Conservation (phyloP, 106 monocot species). For the Dendrobium nobile region DNA sequence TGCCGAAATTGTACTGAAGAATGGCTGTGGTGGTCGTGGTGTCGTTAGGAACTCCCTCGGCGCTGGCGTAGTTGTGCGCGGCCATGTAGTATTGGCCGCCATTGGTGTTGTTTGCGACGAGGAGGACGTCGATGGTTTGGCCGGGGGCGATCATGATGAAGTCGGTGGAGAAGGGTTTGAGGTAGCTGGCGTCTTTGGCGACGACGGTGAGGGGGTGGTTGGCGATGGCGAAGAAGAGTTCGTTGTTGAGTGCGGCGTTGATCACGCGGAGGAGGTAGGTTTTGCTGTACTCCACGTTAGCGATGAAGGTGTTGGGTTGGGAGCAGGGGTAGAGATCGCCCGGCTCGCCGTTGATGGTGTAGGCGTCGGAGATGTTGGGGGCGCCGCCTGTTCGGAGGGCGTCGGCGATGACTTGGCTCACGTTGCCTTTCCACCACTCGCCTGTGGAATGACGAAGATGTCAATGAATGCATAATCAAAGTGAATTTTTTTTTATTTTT, state of each 20-base stretch:
- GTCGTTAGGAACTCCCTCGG: slow-evolving; percentile 14
- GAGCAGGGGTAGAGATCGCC: slow-evolving; percentile 36
- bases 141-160: slow-evolving; percentile 22
- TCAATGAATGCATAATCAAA: too few relatives aligned
- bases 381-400: slow-evolving; percentile 19
- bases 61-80: slow-evolving; percentile 3
- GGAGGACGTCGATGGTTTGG: slow-evolving; percentile 21
- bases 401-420: slow-evolving; percentile 25
- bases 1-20: slow-evolving; percentile 14
- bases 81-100: slow-evolving; percentile 24
- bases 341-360: slow-evolving; percentile 45
- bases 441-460: neutral
- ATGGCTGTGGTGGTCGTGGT: slow-evolving; percentile 21
- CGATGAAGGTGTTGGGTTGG: slow-evolving; percentile 31
- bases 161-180: slow-evolving; percentile 21
- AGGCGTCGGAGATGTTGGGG: slow-evolving; percentile 42
- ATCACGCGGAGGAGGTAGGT: slow-evolving; percentile 25
- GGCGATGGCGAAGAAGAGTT: slow-evolving; percentile 31
- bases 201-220: slow-evolving; percentile 26
- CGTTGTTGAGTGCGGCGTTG: slow-evolving; percentile 23
- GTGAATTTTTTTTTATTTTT: too few relatives aligned
- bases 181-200: slow-evolving; percentile 22
- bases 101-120: slow-evolving; percentile 9
- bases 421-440: slow-evolving; percentile 48
- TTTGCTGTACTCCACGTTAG: slow-evolving; percentile 25